Evolutionary conservation across 495 filamentous ascomycete species (phyloP).

Genomic region (Aspergillus mulundensis): DNA sequence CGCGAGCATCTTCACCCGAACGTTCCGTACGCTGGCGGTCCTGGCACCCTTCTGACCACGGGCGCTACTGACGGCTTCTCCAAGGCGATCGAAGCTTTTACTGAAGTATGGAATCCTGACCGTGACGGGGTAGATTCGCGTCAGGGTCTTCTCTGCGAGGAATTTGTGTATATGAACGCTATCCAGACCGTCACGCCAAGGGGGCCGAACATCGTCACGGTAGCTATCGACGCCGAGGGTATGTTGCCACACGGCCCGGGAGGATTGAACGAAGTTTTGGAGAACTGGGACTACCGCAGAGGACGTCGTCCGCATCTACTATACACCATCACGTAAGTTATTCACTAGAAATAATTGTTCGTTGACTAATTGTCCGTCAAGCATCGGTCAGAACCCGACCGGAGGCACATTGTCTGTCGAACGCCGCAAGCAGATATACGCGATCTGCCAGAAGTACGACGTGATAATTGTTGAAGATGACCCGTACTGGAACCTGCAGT

Average conservation of each 20-base stretch:
- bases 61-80: conserved; percentile 81
- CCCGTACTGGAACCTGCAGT: conserved; percentile 95
- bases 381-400: conserved; percentile 90
- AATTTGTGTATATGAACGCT: conserved; percentile 74
- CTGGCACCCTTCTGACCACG: conserved; percentile 71
- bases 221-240: conserved; percentile 73
- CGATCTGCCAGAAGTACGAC: conserved; percentile 76
- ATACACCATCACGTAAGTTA: conserved; percentile 80
- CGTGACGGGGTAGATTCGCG: conserved; percentile 61
- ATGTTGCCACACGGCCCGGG: conserved; percentile 65
- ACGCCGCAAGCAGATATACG: conserved; percentile 74
- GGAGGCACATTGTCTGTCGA: conserved; percentile 64
- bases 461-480: conserved; percentile 93
- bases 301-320: conserved; percentile 77
- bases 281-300: conserved; percentile 70
- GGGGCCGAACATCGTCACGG: conserved; percentile 66
- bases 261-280: conserved; percentile 71
- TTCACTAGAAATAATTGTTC: not conserved
- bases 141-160: conserved; percentile 70
- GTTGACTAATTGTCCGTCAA: conserved; percentile 25
- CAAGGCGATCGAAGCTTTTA: conserved; percentile 70
- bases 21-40: conserved; percentile 71
- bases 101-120: conserved; percentile 66
- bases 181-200: conserved; percentile 61
- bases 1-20: conserved; percentile 73